Conservation (phyloP, 2,329 filamentous ascomycete genomes). For the Colletotrichum destructivum region DNA sequence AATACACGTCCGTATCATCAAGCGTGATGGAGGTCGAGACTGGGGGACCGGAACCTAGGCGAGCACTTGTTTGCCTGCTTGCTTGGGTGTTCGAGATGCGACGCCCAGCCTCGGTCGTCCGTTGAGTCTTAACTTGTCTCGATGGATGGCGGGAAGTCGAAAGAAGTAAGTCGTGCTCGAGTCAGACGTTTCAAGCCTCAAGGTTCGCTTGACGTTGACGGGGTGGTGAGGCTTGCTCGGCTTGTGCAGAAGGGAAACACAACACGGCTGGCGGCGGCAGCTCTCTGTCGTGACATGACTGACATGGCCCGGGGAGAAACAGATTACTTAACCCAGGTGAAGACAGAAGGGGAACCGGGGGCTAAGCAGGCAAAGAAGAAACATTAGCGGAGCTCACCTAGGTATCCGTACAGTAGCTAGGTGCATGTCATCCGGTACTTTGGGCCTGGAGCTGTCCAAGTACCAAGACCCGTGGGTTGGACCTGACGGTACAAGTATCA, state of each 20-base stretch:
- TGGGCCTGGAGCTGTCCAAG: background rate
- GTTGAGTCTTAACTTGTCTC: background rate
- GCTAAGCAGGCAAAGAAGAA: conserved; percentile 18
- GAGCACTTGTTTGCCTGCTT: too few species aligned
- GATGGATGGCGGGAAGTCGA: background rate
- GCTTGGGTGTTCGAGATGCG: background rate
- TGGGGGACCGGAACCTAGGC: background rate
- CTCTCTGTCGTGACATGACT: background rate
- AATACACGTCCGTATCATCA: background rate
- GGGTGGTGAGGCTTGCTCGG: background rate
- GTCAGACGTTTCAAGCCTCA: background rate
- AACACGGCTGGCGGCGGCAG: background rate
- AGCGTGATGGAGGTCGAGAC: conserved; percentile 6
- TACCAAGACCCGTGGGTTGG: background rate
- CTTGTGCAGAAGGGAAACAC: background rate
- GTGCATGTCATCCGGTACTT: background rate
- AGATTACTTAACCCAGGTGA: conserved; percentile 24
- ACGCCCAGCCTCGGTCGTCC: background rate
- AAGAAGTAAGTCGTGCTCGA: background rate
- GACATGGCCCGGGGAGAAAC: background rate
- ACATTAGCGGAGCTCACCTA: conserved; percentile 25
- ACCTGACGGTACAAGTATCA: background rate
- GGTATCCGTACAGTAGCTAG: background rate
- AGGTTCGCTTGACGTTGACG: background rate
- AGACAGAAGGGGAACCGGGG: conserved; percentile 20